Evolutionary conservation across 164 flowering plant species (phyloP).

Genomic region (Chimonanthus praecox): DNA sequence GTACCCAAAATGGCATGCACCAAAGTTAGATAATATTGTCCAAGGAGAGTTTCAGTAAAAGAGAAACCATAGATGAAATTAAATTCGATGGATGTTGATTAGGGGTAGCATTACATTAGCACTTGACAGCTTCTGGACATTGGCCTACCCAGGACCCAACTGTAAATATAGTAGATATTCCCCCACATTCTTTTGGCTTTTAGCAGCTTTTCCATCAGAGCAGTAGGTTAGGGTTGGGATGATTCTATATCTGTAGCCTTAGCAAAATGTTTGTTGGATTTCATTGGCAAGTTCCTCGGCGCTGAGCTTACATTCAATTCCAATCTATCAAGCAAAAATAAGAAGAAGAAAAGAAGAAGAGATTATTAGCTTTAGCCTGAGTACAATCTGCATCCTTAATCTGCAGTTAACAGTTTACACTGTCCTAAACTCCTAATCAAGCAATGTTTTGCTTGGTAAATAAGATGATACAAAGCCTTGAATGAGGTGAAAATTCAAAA

Average conservation of each 20-base stretch:
- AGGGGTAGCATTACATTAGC: background rate
- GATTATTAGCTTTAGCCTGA: constrained; percentile 13
- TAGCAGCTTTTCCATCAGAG: background rate
- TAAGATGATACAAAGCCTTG: too few relatives aligned
- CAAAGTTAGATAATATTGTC: too few relatives aligned
- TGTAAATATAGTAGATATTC: background rate
- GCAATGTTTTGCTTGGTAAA: too few relatives aligned
- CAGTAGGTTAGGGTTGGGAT: background rate
- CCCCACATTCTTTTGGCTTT: background rate
- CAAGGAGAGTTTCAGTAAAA: background rate
- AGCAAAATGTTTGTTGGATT: constrained; percentile 86
- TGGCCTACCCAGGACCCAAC: background rate
- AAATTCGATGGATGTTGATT: background rate
- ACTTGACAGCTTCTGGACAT: background rate
- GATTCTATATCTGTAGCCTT: constrained; percentile 3
- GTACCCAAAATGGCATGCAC: background rate
- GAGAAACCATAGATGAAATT: background rate
- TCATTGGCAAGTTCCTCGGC: constrained; percentile 89
- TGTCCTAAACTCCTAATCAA: too few relatives aligned
- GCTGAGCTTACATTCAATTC: constrained; percentile 92
- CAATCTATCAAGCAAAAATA: constrained; percentile 45
- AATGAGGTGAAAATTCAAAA: too few relatives aligned
- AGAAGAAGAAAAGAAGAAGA: background rate
- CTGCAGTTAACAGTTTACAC: too few relatives aligned
- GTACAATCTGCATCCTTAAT: too few relatives aligned